phyloP scores from a whole-genome alignment of 2,329 filamentous ascomycete genomes.

The Claviceps humidiphila region DNA sequence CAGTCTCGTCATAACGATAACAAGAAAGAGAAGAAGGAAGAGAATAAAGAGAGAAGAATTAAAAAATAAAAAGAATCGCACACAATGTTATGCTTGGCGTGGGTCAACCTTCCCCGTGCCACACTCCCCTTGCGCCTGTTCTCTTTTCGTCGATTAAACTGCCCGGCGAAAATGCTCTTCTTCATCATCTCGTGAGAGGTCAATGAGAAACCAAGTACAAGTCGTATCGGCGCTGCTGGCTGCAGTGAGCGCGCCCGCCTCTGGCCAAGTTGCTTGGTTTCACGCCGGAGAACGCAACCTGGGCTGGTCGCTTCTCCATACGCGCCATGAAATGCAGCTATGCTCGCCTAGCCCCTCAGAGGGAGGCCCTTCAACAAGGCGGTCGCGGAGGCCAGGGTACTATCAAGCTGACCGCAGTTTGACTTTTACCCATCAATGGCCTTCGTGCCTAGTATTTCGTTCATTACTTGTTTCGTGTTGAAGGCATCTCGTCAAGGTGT shows the following conservation, averaged over 20 bases:
- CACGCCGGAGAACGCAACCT: constrained; percentile 72
- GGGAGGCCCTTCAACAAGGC: constrained; percentile 46
- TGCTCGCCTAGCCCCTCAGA: constrained; percentile 35
- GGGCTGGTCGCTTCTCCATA: constrained; percentile 60
- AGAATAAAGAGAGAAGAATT: neutral
- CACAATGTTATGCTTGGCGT: neutral
- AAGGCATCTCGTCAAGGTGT: constrained; percentile 60
- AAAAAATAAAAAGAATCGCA: neutral
- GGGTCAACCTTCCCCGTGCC: neutral
- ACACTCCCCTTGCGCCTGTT: neutral
- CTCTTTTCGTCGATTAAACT: neutral
- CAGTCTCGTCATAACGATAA: neutral
- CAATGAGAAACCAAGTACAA: constrained; percentile 27
- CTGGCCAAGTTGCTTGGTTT: constrained; percentile 58
- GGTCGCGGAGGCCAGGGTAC: constrained; percentile 48
- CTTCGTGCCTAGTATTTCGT: constrained; percentile 58
- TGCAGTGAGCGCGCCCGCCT: constrained; percentile 24
- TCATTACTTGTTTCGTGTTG: constrained; percentile 49
- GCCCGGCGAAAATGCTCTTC: neutral
- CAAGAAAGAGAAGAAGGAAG: neutral
- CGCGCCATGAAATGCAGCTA: constrained; percentile 43
- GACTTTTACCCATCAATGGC: constrained; percentile 51
- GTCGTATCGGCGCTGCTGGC: constrained; percentile 25
- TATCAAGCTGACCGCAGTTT: constrained; percentile 35
- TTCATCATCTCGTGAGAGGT: neutral